A percentile compares a stretch with the other conserved stretches of the same genome.
phyloP scores from a whole-genome alignment of 2,329 filamentous ascomycete genomes.

The Talaromyces sp. region DNA sequence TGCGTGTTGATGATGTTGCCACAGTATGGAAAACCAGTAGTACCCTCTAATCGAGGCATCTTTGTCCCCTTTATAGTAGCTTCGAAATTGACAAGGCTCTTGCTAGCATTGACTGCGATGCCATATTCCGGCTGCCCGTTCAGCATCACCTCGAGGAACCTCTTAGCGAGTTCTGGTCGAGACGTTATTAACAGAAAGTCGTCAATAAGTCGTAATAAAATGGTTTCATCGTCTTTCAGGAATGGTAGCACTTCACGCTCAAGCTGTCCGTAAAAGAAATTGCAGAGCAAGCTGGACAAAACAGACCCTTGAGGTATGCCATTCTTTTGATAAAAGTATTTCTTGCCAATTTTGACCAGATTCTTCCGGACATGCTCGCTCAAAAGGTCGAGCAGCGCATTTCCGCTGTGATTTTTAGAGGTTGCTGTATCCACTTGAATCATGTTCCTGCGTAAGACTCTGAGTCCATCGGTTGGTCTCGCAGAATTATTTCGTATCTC shows the following conservation, averaged over 20 bases:
- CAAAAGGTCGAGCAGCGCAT: slow-evolving; percentile 65
- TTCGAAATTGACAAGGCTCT: slow-evolving; percentile 83
- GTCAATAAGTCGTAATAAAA: slow-evolving; percentile 81
- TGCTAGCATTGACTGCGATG: slow-evolving; percentile 68
- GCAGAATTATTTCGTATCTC: slow-evolving; percentile 45
- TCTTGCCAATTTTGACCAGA: slow-evolving; percentile 82
- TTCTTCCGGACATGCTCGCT: slow-evolving; percentile 78
- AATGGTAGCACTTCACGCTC: slow-evolving; percentile 69
- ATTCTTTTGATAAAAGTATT: slow-evolving; percentile 77
- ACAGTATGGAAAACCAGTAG: slow-evolving; percentile 74
- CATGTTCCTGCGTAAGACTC: slow-evolving; percentile 57
- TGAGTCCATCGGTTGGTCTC: slow-evolving; percentile 43
- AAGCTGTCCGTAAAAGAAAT: slow-evolving; percentile 90
- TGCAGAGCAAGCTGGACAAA: slow-evolving; percentile 81
- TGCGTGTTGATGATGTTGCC: slow-evolving; percentile 71
- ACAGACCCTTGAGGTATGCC: slow-evolving; percentile 94
- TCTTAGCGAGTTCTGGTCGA: slow-evolving; percentile 60
- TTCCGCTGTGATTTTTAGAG: slow-evolving; percentile 55
- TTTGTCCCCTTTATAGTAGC: slow-evolving; percentile 52
- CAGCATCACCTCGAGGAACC: slow-evolving; percentile 79
- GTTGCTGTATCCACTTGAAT: slow-evolving; percentile 71
- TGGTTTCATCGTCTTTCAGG: slow-evolving; percentile 54
- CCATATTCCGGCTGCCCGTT: slow-evolving; percentile 74
- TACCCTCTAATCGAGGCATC: slow-evolving; percentile 50
- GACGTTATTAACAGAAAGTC: slow-evolving; percentile 89